These are phyloP conservation scores for Trichoderma endophyticum DNA, from an alignment of 2,329 filamentous ascomycete species.

Conservation along the genomic window DNA sequence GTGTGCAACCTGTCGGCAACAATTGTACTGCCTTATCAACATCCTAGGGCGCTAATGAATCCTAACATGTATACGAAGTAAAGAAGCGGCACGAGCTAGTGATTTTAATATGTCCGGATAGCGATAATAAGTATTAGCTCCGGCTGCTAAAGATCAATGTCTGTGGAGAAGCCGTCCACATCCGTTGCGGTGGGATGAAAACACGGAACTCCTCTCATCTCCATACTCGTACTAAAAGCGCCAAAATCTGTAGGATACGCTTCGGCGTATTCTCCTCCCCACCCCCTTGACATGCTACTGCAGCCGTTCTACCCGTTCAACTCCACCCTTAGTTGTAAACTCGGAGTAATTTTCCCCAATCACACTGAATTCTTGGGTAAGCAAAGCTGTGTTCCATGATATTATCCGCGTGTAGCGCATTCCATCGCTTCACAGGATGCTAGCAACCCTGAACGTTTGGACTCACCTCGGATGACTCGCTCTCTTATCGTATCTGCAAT, in stretches of 20 bases:
- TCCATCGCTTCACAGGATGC: neutral
- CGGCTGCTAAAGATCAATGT: neutral
- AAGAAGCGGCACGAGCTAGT: neutral
- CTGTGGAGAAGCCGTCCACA: neutral
- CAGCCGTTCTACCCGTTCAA: neutral
- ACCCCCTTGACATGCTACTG: neutral
- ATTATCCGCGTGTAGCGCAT: neutral
- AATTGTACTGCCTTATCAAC: neutral
- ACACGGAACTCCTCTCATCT: neutral
- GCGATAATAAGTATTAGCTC: neutral
- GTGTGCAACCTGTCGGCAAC: neutral
- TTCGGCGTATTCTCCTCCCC: neutral
- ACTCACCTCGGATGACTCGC: neutral
- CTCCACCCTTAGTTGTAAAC: neutral
- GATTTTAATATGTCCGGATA: neutral
- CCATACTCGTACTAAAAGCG: neutral
- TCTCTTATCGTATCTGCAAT: neutral
- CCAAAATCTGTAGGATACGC: neutral
- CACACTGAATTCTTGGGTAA: neutral
- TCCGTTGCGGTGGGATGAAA: neutral
- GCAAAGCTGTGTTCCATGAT: neutral
- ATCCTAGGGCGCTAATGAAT: neutral
- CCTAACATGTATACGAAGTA: neutral
- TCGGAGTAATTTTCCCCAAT: neutral
- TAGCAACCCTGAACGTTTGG: neutral